phyloP scores from a whole-genome alignment of 176 grass and related monocot species.

The Musa beccarii region DNA sequence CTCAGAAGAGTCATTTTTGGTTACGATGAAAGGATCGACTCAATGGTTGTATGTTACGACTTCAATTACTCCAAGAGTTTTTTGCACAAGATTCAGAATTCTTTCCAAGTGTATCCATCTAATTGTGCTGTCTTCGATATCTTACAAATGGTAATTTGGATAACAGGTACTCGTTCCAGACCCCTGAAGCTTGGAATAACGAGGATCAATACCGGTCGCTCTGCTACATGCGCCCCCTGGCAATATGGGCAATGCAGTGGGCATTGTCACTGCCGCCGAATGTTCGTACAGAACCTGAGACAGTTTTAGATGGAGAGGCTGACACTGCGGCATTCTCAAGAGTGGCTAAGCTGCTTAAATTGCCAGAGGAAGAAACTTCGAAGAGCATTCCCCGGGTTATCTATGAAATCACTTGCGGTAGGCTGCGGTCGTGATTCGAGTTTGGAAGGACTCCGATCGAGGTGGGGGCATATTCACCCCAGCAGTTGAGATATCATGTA shows the following conservation, averaged over 20 bases:
- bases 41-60: too few relatives aligned
- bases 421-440: constrained; percentile 35
- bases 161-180: constrained; percentile 83
- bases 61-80: too few relatives aligned
- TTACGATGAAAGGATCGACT: too few relatives aligned
- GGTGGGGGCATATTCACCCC: background rate
- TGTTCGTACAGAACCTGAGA: constrained; percentile 20
- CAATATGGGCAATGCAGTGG: constrained; percentile 94
- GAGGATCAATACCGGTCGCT: constrained; percentile 66
- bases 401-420: constrained; percentile 59
- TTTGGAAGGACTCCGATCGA: background rate
- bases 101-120: too few relatives aligned
- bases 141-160: background rate
- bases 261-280: constrained; percentile 62
- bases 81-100: background rate
- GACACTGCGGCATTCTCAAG: constrained; percentile 38
- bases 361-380: constrained; percentile 49
- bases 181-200: constrained; percentile 96
- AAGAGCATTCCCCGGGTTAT: constrained; percentile 64
- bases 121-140: too few relatives aligned
- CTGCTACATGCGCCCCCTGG: constrained; percentile 94
- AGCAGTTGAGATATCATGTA: background rate
- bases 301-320: background rate
- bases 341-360: constrained; percentile 63
- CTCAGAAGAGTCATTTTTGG: too few relatives aligned